Conservation (phyloP, 1,139 yeast species). For the Scheffersomyces insectosa region DNA sequence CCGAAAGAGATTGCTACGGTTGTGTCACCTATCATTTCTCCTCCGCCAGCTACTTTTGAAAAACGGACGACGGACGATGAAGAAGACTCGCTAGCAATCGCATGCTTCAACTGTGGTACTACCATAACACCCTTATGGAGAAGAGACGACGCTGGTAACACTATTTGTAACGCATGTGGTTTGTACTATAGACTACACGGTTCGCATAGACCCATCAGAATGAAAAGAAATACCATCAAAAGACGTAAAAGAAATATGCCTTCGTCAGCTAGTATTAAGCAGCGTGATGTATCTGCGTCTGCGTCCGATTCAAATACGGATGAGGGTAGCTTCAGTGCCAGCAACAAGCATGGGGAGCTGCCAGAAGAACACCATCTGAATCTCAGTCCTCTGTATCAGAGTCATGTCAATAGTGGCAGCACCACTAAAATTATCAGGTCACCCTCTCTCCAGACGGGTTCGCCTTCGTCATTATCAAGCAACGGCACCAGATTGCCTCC, state of each 20-base stretch:
- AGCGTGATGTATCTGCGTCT: not conserved
- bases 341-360: not conserved
- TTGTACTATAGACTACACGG: slow-evolving; percentile 78
- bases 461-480: not conserved
- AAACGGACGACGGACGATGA: slow-evolving; percentile 11
- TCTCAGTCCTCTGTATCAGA: not conserved
- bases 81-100: slow-evolving; percentile 57
- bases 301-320: not conserved
- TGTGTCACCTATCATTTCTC: slow-evolving; percentile 3
- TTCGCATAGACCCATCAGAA: slow-evolving; percentile 70
- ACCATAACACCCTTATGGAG: slow-evolving; percentile 90
- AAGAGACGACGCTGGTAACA: slow-evolving; percentile 75
- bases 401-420: not conserved
- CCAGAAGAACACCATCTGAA: not conserved
- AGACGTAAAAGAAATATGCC: slow-evolving; percentile 59
- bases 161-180: slow-evolving; percentile 90
- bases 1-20: slow-evolving; percentile 1
- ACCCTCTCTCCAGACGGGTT: slow-evolving; percentile 1
- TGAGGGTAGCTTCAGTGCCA: not conserved
- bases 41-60: slow-evolving; percentile 2
- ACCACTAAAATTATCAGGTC: not conserved
- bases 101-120: slow-evolving; percentile 80
- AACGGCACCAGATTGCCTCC: slow-evolving; percentile 4
- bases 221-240: slow-evolving; percentile 73
- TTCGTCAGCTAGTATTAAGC: not conserved